Conservation (phyloP, 805 yeast genomes). For the Scheffersomyces lignosus region DNA sequence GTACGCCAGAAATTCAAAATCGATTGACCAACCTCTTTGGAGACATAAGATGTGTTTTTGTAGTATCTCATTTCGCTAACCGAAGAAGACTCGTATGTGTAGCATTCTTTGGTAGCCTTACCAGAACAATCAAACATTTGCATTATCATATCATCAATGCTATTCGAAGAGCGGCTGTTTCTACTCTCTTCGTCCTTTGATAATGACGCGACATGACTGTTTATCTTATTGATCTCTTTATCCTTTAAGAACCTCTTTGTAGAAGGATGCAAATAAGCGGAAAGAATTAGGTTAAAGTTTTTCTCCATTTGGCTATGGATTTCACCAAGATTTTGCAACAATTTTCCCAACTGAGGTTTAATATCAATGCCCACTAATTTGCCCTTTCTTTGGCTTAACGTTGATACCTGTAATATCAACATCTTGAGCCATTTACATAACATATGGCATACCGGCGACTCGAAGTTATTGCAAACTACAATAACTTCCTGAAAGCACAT, state of each 20-base stretch:
- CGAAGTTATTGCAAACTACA: constrained; percentile 2
- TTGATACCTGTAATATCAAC: constrained; percentile 15
- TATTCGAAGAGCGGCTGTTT: background rate
- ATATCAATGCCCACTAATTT: constrained; percentile 1
- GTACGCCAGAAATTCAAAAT: constrained; percentile 21
- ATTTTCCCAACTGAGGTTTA: constrained; percentile 6
- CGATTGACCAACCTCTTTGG: constrained; percentile 15
- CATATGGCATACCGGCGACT: constrained; percentile 17
- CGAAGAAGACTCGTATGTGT: constrained; percentile 23
- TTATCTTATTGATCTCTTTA: constrained; percentile 10
- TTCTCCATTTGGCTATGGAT: constrained; percentile 13
- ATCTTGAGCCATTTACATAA: constrained; percentile 22
- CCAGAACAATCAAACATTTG: constrained; percentile 27
- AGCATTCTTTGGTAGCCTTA: constrained; percentile 23
- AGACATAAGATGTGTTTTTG: constrained; percentile 6
- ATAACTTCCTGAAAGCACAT: constrained; percentile 13
- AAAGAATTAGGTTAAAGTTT: constrained; percentile 12
- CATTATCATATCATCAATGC: constrained; percentile 23
- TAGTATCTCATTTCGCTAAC: constrained; percentile 12
- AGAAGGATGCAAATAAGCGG: constrained; percentile 24
- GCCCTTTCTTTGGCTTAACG: constrained; percentile 3
- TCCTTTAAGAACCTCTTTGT: constrained; percentile 21
- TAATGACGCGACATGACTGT: constrained; percentile 7
- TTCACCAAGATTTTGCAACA: constrained; percentile 7
- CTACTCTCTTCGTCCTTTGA: constrained; percentile 2